A percentile compares a stretch with the other conserved stretches of the same genome.
Evolutionary conservation across 2,329 filamentous ascomycete species (phyloP).

Genomic region (Aspergillus bombycis): DNA sequence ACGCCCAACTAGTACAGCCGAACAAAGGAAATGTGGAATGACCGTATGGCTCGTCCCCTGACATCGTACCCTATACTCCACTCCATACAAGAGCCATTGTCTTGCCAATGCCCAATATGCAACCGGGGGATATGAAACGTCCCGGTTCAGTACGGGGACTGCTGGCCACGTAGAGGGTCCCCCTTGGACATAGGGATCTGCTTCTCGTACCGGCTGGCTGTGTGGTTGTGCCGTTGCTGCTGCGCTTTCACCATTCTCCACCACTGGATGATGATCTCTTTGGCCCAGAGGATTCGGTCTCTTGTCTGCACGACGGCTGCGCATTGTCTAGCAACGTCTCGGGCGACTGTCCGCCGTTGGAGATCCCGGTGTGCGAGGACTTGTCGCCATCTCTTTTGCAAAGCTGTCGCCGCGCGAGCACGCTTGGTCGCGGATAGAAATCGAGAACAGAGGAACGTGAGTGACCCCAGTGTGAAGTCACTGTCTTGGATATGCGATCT

Average conservation of each 20-base stretch:
- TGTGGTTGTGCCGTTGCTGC: constrained; percentile 15
- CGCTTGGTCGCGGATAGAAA: constrained; percentile 55
- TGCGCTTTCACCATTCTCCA: constrained; percentile 32
- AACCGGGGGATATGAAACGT: not conserved
- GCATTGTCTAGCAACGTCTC: constrained; percentile 42
- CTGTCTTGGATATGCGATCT: constrained; percentile 53
- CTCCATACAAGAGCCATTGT: not conserved
- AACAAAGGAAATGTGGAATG: not conserved
- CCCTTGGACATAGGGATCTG: not conserved
- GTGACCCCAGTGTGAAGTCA: constrained; percentile 59
- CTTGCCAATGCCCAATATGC: constrained; percentile 3
- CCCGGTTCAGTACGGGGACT: not conserved
- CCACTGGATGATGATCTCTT: constrained; percentile 37
- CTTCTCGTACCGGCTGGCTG: not conserved
- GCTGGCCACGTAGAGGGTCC: constrained; percentile 5
- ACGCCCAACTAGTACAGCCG: not conserved
- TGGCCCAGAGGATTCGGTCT: constrained; percentile 46
- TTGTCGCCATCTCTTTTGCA: constrained; percentile 58
- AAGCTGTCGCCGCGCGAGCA: constrained; percentile 54
- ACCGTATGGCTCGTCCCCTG: not conserved
- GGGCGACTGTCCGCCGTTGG: constrained; percentile 26
- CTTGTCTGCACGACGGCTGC: constrained; percentile 50
- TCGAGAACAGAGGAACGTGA: constrained; percentile 63
- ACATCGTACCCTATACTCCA: not conserved
- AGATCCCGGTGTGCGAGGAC: constrained; percentile 22